Evolutionary conservation across 345 rosid genomes (phyloP).

Genomic region (Lenwebbia sp.): DNA sequence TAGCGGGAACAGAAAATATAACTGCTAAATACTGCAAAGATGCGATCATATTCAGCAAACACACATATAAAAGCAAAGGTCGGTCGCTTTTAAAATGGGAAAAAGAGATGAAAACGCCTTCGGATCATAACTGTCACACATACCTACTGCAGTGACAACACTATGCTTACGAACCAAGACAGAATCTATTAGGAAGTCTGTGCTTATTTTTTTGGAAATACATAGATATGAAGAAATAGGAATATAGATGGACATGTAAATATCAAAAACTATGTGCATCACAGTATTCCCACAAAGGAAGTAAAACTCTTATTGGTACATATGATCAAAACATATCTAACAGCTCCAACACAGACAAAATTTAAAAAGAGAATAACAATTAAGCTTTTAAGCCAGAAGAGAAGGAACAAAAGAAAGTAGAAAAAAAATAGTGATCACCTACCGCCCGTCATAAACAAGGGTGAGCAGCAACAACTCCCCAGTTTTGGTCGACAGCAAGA

Average conservation of each 20-base stretch:
- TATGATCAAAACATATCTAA: neutral
- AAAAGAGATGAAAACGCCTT: neutral
- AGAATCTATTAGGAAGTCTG: neutral
- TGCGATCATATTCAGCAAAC: neutral
- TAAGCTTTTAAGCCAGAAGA: neutral
- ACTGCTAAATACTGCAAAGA: neutral
- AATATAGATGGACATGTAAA: neutral
- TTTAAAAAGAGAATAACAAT: neutral
- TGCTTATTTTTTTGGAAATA: neutral
- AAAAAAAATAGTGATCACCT: neutral
- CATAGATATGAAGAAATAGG: neutral
- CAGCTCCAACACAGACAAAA: neutral
- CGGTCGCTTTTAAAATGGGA: neutral
- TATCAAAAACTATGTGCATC: neutral
- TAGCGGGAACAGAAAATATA: neutral
- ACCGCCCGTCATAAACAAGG: slow-evolving; percentile 96
- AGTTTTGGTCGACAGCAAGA: slow-evolving; percentile 74
- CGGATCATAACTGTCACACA: neutral
- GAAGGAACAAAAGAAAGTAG: neutral
- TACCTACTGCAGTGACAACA: neutral
- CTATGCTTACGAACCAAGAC: neutral
- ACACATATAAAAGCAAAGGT: neutral
- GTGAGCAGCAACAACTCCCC: slow-evolving; percentile 84
- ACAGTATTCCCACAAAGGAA: neutral
- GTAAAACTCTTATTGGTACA: neutral